Evolutionary conservation across 495 filamentous ascomycete genomes (phyloP).

Genomic region (Astrothelium subdiscretum): DNA sequence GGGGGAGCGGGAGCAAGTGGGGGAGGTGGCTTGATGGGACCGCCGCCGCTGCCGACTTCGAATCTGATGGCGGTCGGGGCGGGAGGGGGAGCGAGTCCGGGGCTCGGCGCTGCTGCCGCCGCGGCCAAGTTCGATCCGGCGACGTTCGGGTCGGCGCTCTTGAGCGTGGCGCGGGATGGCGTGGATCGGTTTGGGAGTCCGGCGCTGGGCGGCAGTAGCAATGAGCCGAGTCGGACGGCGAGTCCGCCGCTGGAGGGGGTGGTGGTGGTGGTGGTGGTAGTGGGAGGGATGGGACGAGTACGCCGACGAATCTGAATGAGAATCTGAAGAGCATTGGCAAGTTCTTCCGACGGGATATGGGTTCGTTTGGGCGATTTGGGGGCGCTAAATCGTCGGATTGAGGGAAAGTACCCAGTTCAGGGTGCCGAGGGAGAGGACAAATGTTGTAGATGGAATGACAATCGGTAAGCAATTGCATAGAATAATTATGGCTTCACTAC

Average conservation of each 20-base stretch:
- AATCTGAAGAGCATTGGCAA: constrained; percentile 92
- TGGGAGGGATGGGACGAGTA: constrained; percentile 18
- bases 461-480: too few relatives aligned
- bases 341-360: constrained; percentile 85
- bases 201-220: constrained; percentile 25
- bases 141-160: constrained; percentile 52
- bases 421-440: background rate
- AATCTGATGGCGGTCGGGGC: background rate
- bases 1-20: background rate
- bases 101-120: constrained; percentile 27
- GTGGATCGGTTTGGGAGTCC: constrained; percentile 75
- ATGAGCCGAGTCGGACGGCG: constrained; percentile 15
- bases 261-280: constrained; percentile 24
- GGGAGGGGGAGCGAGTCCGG: constrained; percentile 2
- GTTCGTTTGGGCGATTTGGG: constrained; percentile 57
- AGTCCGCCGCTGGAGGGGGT: constrained; percentile 19
- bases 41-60: background rate
- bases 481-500: too few relatives aligned
- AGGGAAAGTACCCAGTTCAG: too few relatives aligned
- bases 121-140: constrained; percentile 63
- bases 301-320: constrained; percentile 62
- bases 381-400: background rate
- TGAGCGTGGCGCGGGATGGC: constrained; percentile 82
- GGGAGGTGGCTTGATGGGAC: background rate
- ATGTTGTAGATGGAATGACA: background rate